A percentile compares a stretch with the other conserved stretches of the same genome.
phyloP scores from a whole-genome alignment of 148 eudicot genomes.

The Bassia scoparia region DNA sequence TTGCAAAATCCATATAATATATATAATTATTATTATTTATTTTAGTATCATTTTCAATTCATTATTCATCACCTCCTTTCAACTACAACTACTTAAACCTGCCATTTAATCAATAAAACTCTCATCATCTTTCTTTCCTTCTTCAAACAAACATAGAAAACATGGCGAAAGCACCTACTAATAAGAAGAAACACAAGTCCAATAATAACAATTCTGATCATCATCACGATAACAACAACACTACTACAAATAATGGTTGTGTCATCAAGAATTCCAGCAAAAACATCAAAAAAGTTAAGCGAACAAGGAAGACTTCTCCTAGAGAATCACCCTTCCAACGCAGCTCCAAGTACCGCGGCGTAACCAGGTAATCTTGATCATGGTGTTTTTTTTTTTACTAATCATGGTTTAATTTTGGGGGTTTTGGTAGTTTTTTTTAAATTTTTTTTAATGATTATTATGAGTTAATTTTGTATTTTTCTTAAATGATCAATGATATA shows the following conservation, averaged over 20 bases:
- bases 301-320: slow-evolving; percentile 51
- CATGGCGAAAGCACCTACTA: slow-evolving; percentile 27
- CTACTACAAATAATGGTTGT: not conserved
- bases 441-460: too few relatives aligned
- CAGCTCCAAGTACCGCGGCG: slow-evolving; percentile 74
- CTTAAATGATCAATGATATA: not conserved
- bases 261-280: slow-evolving; percentile 11
- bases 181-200: slow-evolving; percentile 14
- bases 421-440: too few relatives aligned
- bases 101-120: not conserved
- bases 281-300: slow-evolving; percentile 38
- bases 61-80: slow-evolving; percentile 1
- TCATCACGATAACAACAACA: not conserved
- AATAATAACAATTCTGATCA: not conserved
- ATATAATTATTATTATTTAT: not conserved
- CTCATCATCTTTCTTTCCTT: not conserved
- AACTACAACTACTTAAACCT: not conserved
- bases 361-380: slow-evolving; percentile 62
- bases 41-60: not conserved
- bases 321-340: slow-evolving; percentile 70
- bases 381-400: too few relatives aligned
- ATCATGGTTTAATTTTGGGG: not conserved
- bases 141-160: not conserved
- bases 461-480: not conserved
- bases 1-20: too few relatives aligned